Base-by-base conservation (phyloP, 768 basidiomycete genomes). In the Termitomyces bulborhizus region DNA sequence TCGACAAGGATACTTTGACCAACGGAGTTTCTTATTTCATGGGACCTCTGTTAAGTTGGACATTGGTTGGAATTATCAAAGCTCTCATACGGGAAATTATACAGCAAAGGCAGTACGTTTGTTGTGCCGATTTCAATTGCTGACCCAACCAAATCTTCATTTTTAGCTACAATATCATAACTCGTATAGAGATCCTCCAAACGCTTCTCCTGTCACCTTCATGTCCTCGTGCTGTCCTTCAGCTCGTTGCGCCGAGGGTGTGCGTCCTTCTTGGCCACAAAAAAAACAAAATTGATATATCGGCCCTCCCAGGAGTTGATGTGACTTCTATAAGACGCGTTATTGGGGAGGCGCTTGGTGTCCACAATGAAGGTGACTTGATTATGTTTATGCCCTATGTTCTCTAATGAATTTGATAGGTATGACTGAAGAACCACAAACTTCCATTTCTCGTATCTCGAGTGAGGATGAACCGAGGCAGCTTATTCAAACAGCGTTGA, bases 11-110 rank as follows among this genome's bases (percentile, higher is more conserved):
- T 27, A 76, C 78, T 18, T 68, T 93, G 21, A 78, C 78, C 66
- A 91, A 86, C 58, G 90, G 90, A 1, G 76, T 90, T 36, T 84
- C 85, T 5, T 92, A 88, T 66, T 91, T 92, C 62, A 78, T 83
- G 21, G 81, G 83, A 4, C 81, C 84, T 0, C 71, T 92, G 18
- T 74, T 93, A 40, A 84, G 81, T 58, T 93, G 90, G 90, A 90
- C 89, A 0, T 76, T 91, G 5, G 83, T 85, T 3, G 87, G 88
- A 3, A 82, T 91, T 11, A 75, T 90, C 52, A 80, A 79, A 65
- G 79, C 76, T 1, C 73, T 92, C 53, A 66, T 83, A 27, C 75
- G 71, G 55, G 87, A 91, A 54, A 76, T 89, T 49, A 76, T 89
- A 39, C 76, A 81, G 52, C 73, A 75, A 32, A 75, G 69, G 57